Base-by-base conservation (phyloP, 371 early-diverging fungal species). In the Saksenaea vasiformis region DNA sequence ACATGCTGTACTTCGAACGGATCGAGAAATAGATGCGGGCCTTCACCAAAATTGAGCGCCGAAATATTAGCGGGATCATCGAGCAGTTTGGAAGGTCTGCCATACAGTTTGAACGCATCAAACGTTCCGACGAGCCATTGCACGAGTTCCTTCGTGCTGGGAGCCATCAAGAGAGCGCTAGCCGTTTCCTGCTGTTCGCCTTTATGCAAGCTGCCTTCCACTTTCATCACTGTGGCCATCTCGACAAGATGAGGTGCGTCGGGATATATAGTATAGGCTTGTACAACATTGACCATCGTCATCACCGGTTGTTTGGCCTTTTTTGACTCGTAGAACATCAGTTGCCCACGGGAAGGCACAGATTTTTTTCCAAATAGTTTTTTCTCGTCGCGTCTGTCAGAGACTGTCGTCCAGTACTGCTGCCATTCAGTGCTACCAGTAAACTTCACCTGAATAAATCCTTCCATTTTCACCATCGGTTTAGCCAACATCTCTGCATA, bases 251-350 rank as follows among this genome's bases (percentile, higher is more conserved):
- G 77, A 1, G 79, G 77, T 4, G 77, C 71, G 56, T 82, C 82
- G 34, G 92, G 93, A 67, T 89, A 93, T 43, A 92, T 79, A 5
- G 90, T 87, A 56, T 93, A 92, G 3, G 85, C 89, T 60, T 87
- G 87, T 56, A 81, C 81, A 41, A 88, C 85, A 58, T 87, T 81
- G 58, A 76, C 73, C 60, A 90, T 65, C 11, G 78, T 78, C 64
- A 86, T 74, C 34, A 83, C 68, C 2, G 88, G 88, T n/a, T 69
- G 67, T 67, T 85, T 89, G 43, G 85, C 68, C 64, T 84, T 86
- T 67, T 81, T 83, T 57, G 74, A 73, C 38, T 84, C 84, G 55
- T 79, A 88, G 61, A 90, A 87, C 60, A 80, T 71, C 54, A 87
- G 70, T 36, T 84, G 85, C 19, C 84, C 88, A 22, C 77, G 72